These are phyloP conservation scores for Lolium rigidum DNA, from an alignment of 176 grass and related monocot genomes.

Conservation along the genomic window DNA sequence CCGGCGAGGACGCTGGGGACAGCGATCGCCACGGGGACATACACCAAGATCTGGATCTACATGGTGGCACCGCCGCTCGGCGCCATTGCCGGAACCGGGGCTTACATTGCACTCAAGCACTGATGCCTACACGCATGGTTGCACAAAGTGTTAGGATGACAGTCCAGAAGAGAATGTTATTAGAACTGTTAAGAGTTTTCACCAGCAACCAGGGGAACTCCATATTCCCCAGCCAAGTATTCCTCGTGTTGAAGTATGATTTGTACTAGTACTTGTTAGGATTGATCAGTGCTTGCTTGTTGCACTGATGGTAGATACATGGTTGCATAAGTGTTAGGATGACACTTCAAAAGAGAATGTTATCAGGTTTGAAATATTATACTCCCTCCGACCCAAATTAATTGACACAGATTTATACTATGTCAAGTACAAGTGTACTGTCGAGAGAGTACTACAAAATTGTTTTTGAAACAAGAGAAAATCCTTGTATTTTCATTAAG, in stretches of 20 bases:
- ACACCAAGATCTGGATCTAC: slow-evolving; percentile 65
- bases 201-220: background rate
- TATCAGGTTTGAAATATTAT: background rate
- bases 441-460: too few species aligned
- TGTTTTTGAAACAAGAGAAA: too few species aligned
- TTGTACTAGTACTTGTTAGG: background rate
- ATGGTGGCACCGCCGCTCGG: slow-evolving; percentile 53
- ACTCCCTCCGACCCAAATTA: too few species aligned
- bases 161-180: too few species aligned
- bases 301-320: background rate
- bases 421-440: too few species aligned
- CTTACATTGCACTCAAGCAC: slow-evolving; percentile 51
- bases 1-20: slow-evolving; percentile 61
- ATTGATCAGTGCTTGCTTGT: too few species aligned
- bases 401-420: too few species aligned
- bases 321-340: background rate
- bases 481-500: too few species aligned
- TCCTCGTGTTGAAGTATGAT: background rate
- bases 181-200: too few species aligned
- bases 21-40: slow-evolving; percentile 52
- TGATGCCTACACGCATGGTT: background rate
- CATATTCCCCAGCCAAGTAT: background rate
- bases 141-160: background rate
- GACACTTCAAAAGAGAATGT: background rate
- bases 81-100: slow-evolving; percentile 44